These are phyloP conservation scores for Buxus sempervirens DNA, from an alignment of 164 flowering plant species.

Conservation along the genomic window DNA sequence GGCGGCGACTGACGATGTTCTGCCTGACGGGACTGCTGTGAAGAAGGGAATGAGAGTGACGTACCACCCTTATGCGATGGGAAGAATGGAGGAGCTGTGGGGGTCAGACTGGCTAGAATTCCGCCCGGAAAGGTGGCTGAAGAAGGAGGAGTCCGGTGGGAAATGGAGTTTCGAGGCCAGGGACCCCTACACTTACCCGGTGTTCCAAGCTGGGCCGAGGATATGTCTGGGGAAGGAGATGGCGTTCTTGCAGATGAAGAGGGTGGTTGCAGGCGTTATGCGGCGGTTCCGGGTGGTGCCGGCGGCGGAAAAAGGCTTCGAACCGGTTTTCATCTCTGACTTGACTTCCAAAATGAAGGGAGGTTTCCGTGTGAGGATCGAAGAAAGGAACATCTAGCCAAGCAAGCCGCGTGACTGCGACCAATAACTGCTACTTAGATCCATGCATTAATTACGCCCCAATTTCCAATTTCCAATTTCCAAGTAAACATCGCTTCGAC, in stretches of 20 bases:
- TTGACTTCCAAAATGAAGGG: conserved; percentile 31
- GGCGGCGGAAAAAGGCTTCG: conserved; percentile 19
- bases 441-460: too few relatives aligned
- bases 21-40: conserved; percentile 30
- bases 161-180: conserved; percentile 24
- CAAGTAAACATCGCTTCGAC: too few relatives aligned
- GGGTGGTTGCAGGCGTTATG: conserved; percentile 28
- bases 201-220: conserved; percentile 40
- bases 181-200: conserved; percentile 28
- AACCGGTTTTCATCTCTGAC: conserved; percentile 18
- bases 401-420: too few relatives aligned
- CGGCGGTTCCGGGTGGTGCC: conserved; percentile 28
- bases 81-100: conserved; percentile 30
- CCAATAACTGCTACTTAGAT: too few relatives aligned
- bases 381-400: conserved; percentile 23
- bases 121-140: conserved; percentile 31
- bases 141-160: conserved; percentile 4
- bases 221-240: conserved; percentile 33
- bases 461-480: too few relatives aligned
- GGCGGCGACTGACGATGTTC: conserved; percentile 21
- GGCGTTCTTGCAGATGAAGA: conserved; percentile 41
- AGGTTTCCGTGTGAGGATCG: conserved; percentile 29
- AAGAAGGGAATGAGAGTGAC: conserved; percentile 24
- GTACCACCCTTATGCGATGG: conserved; percentile 33
- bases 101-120: conserved; percentile 29